phyloP scores from a whole-genome alignment of 768 basidiomycete genomes.

The Boletus sp. region DNA sequence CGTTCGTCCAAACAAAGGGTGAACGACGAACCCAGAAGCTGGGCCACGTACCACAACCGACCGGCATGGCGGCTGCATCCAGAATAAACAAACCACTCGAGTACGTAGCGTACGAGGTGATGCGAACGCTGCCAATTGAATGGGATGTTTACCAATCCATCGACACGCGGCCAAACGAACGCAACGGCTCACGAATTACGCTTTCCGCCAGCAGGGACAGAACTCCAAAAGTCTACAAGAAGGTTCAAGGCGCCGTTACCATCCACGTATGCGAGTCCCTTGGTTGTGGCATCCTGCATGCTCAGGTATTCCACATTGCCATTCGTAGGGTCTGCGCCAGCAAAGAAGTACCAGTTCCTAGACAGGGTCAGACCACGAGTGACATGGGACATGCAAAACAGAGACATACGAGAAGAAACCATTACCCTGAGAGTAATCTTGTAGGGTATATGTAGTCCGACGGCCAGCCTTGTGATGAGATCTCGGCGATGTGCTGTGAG shows the following conservation, averaged over 20 bases:
- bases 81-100: slow-evolving; percentile 67
- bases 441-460: slow-evolving; percentile 28
- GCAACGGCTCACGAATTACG: slow-evolving; percentile 45
- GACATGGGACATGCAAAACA: background rate
- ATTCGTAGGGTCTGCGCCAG: slow-evolving; percentile 59
- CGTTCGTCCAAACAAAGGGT: background rate
- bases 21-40: slow-evolving; percentile 47
- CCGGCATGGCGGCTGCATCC: slow-evolving; percentile 65
- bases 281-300: slow-evolving; percentile 41
- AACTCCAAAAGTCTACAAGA: slow-evolving; percentile 55
- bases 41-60: slow-evolving; percentile 61
- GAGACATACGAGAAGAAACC: slow-evolving; percentile 53
- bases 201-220: slow-evolving; percentile 44
- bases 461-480: slow-evolving; percentile 9
- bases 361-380: background rate
- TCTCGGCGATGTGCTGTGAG: slow-evolving; percentile 9
- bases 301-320: slow-evolving; percentile 63
- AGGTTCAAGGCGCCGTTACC: slow-evolving; percentile 49
- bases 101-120: slow-evolving; percentile 56
- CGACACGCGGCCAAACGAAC: background rate
- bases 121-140: slow-evolving; percentile 50
- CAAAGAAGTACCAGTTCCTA: slow-evolving; percentile 66
- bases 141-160: background rate
- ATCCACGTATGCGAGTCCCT: slow-evolving; percentile 59
- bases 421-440: slow-evolving; percentile 40